Conservation (phyloP, 352 stramenopile species). For the Stephanocyclus meneghinianus region DNA sequence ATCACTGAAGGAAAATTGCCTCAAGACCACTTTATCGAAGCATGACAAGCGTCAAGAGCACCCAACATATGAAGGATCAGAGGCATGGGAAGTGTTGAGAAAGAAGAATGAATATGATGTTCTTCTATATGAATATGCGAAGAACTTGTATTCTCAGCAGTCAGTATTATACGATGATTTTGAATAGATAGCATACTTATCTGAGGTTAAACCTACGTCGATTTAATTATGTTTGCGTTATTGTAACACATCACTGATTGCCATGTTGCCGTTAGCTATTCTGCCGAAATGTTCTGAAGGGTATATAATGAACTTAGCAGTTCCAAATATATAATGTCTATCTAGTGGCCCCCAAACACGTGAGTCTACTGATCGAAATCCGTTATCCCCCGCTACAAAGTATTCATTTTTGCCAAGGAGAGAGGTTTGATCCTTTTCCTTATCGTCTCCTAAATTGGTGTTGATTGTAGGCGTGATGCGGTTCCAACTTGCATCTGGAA, state of each 20-base stretch:
- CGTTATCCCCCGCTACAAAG: slow-evolving; percentile 68
- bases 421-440: not conserved
- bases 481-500: slow-evolving; percentile 59
- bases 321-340: slow-evolving; percentile 60
- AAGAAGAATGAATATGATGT: slow-evolving; percentile 58
- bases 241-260: not conserved
- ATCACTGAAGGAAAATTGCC: slow-evolving; percentile 28
- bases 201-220: no score
- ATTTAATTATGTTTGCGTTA: not conserved
- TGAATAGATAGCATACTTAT: not conserved
- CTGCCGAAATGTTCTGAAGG: slow-evolving; percentile 51
- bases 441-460: not conserved
- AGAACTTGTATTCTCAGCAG: slow-evolving; percentile 46
- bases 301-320: slow-evolving; percentile 54
- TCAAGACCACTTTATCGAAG: slow-evolving; percentile 15
- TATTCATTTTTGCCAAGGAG: slow-evolving; percentile 46
- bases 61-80: slow-evolving; percentile 33
- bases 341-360: slow-evolving; percentile 64
- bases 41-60: slow-evolving; percentile 45
- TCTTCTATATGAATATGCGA: slow-evolving; percentile 45
- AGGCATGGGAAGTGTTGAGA: slow-evolving; percentile 45
- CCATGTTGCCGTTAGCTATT: slow-evolving; percentile 32
- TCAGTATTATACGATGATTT: slow-evolving; percentile 33
- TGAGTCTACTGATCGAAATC: slow-evolving; percentile 61
- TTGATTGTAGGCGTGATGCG: slow-evolving; percentile 34